Conservation (phyloP, 2,329 filamentous ascomycete species). For the Myriosclerotinia curreyana region DNA sequence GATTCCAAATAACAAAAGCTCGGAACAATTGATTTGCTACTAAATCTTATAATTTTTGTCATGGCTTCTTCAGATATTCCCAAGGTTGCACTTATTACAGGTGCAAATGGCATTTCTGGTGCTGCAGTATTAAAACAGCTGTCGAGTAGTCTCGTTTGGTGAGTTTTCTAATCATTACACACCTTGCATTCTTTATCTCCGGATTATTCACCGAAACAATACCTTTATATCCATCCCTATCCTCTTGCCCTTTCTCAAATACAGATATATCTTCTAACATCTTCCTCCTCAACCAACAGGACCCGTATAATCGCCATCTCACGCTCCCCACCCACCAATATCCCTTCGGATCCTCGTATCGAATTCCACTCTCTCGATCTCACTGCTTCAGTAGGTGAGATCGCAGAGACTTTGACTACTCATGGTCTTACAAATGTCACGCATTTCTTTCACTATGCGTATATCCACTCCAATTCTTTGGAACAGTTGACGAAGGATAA, state of each 20-base stretch:
- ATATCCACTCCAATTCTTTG: not conserved
- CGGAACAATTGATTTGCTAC: not conserved
- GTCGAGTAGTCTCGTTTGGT: constrained; percentile 3
- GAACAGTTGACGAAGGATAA: constrained; percentile 3
- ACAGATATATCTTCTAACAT: not conserved
- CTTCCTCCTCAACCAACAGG: not conserved
- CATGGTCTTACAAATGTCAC: not conserved
- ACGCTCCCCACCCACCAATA: not conserved
- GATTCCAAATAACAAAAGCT: not conserved
- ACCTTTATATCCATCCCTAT: not conserved
- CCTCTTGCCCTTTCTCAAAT: not conserved
- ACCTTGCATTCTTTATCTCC: not conserved
- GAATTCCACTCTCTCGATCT: constrained; percentile 8
- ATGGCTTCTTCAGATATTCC: not conserved
- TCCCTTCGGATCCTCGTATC: not conserved
- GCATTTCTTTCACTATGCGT: constrained; percentile 18
- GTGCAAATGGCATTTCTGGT: constrained; percentile 14
- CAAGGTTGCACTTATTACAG: constrained; percentile 15
- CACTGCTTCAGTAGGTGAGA: not conserved
- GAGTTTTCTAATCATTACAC: not conserved
- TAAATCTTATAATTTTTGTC: not conserved
- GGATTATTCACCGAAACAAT: not conserved
- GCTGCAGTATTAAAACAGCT: constrained; percentile 14
- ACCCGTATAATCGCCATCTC: constrained; percentile 8
- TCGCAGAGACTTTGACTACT: not conserved